phyloP scores from a whole-genome alignment of 1,139 yeast species.

The Pneumocystis sp. region DNA sequence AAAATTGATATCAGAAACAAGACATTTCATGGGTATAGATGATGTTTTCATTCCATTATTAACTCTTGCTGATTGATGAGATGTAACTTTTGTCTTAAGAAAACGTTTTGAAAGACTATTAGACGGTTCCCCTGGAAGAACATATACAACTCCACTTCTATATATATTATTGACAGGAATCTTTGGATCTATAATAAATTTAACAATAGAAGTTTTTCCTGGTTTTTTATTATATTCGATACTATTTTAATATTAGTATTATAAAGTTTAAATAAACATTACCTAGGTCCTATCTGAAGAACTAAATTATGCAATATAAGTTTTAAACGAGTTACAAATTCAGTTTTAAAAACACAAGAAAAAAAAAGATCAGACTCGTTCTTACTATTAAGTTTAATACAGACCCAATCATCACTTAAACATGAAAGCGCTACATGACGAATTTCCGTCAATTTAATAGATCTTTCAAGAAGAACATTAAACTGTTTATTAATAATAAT shows the following conservation, averaged over 20 bases:
- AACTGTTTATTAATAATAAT: slow-evolving; percentile 58
- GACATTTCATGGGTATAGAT: slow-evolving; percentile 10
- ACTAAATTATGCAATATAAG: slow-evolving; percentile 43
- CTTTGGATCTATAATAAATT: slow-evolving; percentile 43
- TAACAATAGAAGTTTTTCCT: slow-evolving; percentile 57
- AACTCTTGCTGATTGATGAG: slow-evolving; percentile 17
- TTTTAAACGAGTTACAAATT: slow-evolving; percentile 62
- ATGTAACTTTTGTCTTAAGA: slow-evolving; percentile 38
- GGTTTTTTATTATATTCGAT: slow-evolving; percentile 83
- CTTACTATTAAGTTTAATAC: slow-evolving; percentile 38
- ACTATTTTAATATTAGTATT: neutral
- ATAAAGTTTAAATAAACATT: neutral
- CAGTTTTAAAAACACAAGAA: slow-evolving; percentile 77
- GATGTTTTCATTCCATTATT: slow-evolving; percentile 10
- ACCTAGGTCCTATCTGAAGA: slow-evolving; percentile 52
- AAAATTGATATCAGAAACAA: slow-evolving; percentile 13
- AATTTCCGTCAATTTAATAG: slow-evolving; percentile 47
- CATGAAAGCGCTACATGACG: slow-evolving; percentile 54
- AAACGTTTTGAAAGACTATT: slow-evolving; percentile 53
- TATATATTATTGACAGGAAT: slow-evolving; percentile 63
- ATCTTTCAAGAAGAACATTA: slow-evolving; percentile 48
- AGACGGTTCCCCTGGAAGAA: slow-evolving; percentile 65
- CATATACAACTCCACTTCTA: slow-evolving; percentile 79
- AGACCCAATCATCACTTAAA: slow-evolving; percentile 87
- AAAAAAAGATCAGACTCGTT: slow-evolving; percentile 66